Percentiles rank a stretch among this genome's conserved stretches.
Evolutionary conservation across 257 asterid genomes (phyloP).

Genomic region (Fraxinus cuspidata): DNA sequence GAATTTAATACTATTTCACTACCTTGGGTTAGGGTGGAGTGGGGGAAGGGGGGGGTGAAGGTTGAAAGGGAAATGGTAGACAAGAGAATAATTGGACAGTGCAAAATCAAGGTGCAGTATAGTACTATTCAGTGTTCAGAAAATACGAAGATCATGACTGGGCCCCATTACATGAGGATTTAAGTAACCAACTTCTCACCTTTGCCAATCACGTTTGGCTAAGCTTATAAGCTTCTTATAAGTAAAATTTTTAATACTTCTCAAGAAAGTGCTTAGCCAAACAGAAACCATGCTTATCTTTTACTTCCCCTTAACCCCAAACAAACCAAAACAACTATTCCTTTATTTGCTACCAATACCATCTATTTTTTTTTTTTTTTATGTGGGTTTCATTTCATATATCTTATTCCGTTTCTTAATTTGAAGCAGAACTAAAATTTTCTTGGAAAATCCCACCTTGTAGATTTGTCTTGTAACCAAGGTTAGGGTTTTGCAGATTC

Average conservation of each 20-base stretch:
- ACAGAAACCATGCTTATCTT: conserved; percentile 6
- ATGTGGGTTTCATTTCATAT: background rate
- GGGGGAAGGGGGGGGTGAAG: background rate
- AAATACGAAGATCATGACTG: conserved; percentile 40
- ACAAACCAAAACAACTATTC: conserved; percentile 43
- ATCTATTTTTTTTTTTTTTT: background rate
- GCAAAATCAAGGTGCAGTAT: conserved; percentile 19
- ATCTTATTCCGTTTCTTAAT: background rate
- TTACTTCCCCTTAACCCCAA: conserved; percentile 57
- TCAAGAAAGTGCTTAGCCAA: background rate
- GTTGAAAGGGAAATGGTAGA: background rate
- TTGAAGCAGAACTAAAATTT: conserved; percentile 1
- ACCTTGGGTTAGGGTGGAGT: background rate
- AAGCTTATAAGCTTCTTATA: background rate
- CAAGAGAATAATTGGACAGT: conserved; percentile 27
- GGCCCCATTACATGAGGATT: conserved; percentile 40
- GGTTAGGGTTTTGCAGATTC: conserved; percentile 24
- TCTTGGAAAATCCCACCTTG: conserved; percentile 14
- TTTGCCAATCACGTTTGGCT: conserved; percentile 15
- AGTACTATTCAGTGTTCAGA: background rate
- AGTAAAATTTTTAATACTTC: background rate
- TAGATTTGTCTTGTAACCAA: conserved; percentile 7
- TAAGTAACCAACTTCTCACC: conserved; percentile 39
- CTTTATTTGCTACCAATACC: conserved; percentile 25
- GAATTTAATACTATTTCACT: too few relatives aligned